phyloP scores from a whole-genome alignment of 2,329 filamentous ascomycete genomes.

The Aspergillus pseudoglaucus region DNA sequence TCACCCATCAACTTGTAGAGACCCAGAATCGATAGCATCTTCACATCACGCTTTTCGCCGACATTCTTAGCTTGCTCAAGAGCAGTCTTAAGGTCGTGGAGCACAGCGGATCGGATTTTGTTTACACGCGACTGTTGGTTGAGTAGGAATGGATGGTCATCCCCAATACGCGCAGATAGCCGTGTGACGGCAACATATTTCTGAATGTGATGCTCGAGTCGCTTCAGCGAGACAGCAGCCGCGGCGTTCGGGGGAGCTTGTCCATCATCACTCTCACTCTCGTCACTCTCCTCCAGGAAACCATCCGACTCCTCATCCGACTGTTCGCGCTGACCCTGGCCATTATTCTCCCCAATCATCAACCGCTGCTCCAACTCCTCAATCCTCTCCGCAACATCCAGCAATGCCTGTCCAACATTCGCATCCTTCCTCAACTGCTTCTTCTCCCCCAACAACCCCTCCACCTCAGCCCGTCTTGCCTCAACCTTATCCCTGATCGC shows the following conservation, averaged over 20 bases:
- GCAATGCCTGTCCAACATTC: slow-evolving; percentile 48
- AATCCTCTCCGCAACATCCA: slow-evolving; percentile 42
- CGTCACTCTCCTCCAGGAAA: slow-evolving; percentile 27
- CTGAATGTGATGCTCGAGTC: slow-evolving; percentile 50
- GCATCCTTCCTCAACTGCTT: slow-evolving; percentile 57
- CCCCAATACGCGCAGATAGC: slow-evolving; percentile 46
- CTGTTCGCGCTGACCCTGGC: slow-evolving; percentile 10
- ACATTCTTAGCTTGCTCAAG: slow-evolving; percentile 50
- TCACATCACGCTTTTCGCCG: slow-evolving; percentile 29
- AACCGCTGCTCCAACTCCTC: slow-evolving; percentile 61
- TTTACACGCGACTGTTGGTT: slow-evolving; percentile 51
- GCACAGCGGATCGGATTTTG: slow-evolving; percentile 55
- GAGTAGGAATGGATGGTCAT: slow-evolving; percentile 57
- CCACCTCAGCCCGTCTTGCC: slow-evolving; percentile 58
- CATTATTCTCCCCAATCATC: slow-evolving; percentile 51
- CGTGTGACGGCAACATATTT: slow-evolving; percentile 53
- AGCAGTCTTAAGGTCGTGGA: slow-evolving; percentile 59
- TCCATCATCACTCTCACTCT: slow-evolving; percentile 27
- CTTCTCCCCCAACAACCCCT: slow-evolving; percentile 59
- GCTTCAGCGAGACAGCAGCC: slow-evolving; percentile 31
- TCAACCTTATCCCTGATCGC: slow-evolving; percentile 62
- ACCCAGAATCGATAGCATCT: slow-evolving; percentile 50
- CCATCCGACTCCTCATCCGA: slow-evolving; percentile 28
- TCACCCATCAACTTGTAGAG: slow-evolving; percentile 59
- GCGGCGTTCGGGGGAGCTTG: slow-evolving; percentile 4